phyloP scores from a whole-genome alignment of 805 yeast genomes.

The Saccharomycopsis guyanensis region DNA sequence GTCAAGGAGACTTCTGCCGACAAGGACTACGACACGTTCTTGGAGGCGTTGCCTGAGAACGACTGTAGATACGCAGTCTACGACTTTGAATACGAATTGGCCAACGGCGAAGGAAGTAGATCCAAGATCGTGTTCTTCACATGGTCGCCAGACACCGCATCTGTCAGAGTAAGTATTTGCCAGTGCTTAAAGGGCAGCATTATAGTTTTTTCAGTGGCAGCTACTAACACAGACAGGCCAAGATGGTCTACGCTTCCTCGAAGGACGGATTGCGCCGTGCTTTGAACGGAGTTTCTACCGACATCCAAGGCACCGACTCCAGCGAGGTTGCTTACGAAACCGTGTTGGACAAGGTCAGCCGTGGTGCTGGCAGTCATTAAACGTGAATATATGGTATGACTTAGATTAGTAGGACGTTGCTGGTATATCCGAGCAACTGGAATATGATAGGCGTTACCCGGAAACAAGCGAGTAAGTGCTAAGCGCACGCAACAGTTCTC shows the following conservation, averaged over 20 bases:
- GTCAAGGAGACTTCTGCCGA: conserved; percentile 79
- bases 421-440: no score
- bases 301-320: conserved; percentile 96
- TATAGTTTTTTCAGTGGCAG: not conserved
- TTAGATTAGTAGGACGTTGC: no score
- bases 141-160: conserved; percentile 98
- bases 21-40: conserved; percentile 72
- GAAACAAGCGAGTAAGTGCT: no score
- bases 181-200: conserved; percentile 15
- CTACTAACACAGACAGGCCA: conserved; percentile 32
- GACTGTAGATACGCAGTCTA: conserved; percentile 95
- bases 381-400: not conserved
- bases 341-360: conserved; percentile 82
- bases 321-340: conserved; percentile 94
- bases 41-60: conserved; percentile 86
- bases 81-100: conserved; percentile 91
- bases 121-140: conserved; percentile 63
- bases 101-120: conserved; percentile 91
- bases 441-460: no score
- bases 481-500: no score
- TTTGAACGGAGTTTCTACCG: conserved; percentile 87
- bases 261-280: conserved; percentile 97
- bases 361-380: conserved; percentile 64
- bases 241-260: conserved; percentile 98
- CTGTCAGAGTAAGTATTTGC: conserved; percentile 46